Conservation (phyloP, 768 basidiomycete species). For the Bullera alba region DNA sequence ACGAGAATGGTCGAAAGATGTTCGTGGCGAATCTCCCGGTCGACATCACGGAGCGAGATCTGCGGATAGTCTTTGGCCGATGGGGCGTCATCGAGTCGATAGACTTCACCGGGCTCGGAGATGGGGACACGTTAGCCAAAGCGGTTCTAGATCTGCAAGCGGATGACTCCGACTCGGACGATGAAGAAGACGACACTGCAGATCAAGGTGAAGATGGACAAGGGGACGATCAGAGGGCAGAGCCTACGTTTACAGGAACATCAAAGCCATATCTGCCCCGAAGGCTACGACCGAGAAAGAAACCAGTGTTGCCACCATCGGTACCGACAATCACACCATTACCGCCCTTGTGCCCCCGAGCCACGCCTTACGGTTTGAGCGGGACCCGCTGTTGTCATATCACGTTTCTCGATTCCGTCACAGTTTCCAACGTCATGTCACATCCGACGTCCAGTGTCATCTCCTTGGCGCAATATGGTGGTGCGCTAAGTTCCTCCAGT, state of each 20-base stretch:
- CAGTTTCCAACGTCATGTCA: constrained; percentile 60
- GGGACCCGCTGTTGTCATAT: constrained; percentile 58
- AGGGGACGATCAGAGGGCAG: neutral
- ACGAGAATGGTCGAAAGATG: constrained; percentile 61
- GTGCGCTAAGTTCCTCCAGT: constrained; percentile 1
- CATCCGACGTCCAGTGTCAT: constrained; percentile 2
- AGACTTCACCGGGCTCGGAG: constrained; percentile 51
- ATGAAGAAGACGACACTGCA: constrained; percentile 27
- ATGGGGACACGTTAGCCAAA: constrained; percentile 45
- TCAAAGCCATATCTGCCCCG: constrained; percentile 9
- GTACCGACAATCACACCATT: constrained; percentile 59
- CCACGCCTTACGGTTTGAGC: constrained; percentile 56
- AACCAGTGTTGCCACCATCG: constrained; percentile 27
- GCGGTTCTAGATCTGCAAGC: constrained; percentile 17
- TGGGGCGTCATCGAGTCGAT: constrained; percentile 73
- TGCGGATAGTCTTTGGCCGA: constrained; percentile 66
- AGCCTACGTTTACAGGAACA: constrained; percentile 12
- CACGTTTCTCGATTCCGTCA: constrained; percentile 63
- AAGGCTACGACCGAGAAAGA: constrained; percentile 35
- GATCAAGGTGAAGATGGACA: constrained; percentile 26
- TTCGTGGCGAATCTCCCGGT: constrained; percentile 86
- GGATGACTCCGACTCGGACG: constrained; percentile 26
- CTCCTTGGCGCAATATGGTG: neutral
- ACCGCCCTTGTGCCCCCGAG: constrained; percentile 53
- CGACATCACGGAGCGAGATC: constrained; percentile 74